Conservation (phyloP, 179 eudicot genomes). For the Actinidia chinensis region DNA sequence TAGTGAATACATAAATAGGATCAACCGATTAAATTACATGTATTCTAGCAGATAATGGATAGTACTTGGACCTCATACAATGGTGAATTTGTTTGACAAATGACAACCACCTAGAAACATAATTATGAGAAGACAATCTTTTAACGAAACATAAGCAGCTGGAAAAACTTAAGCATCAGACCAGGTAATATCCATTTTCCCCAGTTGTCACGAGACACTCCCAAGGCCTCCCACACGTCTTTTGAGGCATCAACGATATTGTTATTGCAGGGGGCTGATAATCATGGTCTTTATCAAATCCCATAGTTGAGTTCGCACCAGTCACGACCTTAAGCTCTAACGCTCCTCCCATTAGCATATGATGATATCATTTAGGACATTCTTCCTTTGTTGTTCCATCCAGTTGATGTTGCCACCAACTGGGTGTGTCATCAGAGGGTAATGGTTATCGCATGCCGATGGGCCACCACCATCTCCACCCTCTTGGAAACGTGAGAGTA, state of each 20-base stretch:
- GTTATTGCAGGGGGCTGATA: slow-evolving; percentile 37
- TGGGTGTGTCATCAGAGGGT: slow-evolving; percentile 12
- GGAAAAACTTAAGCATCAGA: slow-evolving; percentile 24
- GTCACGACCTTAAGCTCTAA: slow-evolving; percentile 32
- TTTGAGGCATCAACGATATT: slow-evolving; percentile 41
- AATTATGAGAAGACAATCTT: not conserved
- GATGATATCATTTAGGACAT: slow-evolving; percentile 19
- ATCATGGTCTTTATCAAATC: slow-evolving; percentile 38
- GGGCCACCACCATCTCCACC: slow-evolving; percentile 30
- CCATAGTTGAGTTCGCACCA: slow-evolving; percentile 34
- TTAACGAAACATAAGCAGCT: not conserved
- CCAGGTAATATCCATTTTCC: slow-evolving; percentile 42
- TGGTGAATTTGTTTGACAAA: too few relatives aligned
- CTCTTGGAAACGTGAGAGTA: slow-evolving; percentile 21
- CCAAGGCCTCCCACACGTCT: slow-evolving; percentile 32
- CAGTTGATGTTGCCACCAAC: slow-evolving; percentile 28
- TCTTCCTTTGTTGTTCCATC: slow-evolving; percentile 18
- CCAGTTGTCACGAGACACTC: slow-evolving; percentile 22
- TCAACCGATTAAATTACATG: too few relatives aligned
- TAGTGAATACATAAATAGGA: too few relatives aligned
- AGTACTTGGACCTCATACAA: too few relatives aligned
- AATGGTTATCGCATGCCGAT: slow-evolving; percentile 22
- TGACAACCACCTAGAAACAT: not conserved
- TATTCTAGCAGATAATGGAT: too few relatives aligned
- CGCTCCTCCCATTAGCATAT: slow-evolving; percentile 16